Evolutionary conservation across 805 yeast species (phyloP).

Genomic region (Metschnikowia dekortorum): DNA sequence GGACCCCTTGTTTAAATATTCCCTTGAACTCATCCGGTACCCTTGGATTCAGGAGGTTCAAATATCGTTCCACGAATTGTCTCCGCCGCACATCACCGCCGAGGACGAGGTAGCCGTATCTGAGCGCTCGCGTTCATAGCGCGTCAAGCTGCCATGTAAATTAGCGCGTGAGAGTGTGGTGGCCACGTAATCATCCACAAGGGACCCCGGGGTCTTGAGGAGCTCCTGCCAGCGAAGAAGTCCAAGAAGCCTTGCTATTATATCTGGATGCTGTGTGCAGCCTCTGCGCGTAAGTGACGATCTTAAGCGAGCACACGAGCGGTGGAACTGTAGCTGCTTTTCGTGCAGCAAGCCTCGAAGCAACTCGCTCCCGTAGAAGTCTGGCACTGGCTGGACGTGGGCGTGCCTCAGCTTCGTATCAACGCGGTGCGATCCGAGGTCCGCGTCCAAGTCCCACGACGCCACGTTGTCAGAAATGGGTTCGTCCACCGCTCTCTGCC

Average conservation of each 20-base stretch:
- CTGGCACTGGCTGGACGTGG: conserved; percentile 7
- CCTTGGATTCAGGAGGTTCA: background rate
- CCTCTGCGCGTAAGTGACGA: conserved; percentile 14
- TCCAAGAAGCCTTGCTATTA: conserved; percentile 11
- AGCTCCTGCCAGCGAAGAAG: conserved; percentile 16
- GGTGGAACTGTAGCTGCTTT: conserved; percentile 11
- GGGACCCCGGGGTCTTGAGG: conserved; percentile 13
- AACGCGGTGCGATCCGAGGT: conserved; percentile 8
- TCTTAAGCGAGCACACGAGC: conserved; percentile 11
- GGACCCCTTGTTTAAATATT: too few relatives aligned
- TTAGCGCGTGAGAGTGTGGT: conserved; percentile 17
- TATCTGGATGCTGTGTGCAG: conserved; percentile 8
- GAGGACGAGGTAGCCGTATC: conserved; percentile 19
- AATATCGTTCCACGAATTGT: conserved; percentile 16
- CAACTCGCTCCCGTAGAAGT: conserved; percentile 15
- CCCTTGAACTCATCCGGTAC: too few relatives aligned
- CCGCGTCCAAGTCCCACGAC: conserved; percentile 19
- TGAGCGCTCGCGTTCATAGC: conserved; percentile 11
- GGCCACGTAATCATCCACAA: conserved; percentile 17
- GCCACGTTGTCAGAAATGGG: conserved; percentile 17
- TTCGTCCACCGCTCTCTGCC: conserved; percentile 16
- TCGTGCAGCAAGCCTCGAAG: conserved; percentile 14
- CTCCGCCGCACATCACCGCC: conserved; percentile 17
- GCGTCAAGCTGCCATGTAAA: conserved; percentile 2
- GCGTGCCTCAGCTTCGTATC: conserved; percentile 11